Percentiles rank a stretch among this genome's conserved stretches.
Conservation (phyloP, 176 grass and related monocot species). For the Oryza punctata region DNA sequence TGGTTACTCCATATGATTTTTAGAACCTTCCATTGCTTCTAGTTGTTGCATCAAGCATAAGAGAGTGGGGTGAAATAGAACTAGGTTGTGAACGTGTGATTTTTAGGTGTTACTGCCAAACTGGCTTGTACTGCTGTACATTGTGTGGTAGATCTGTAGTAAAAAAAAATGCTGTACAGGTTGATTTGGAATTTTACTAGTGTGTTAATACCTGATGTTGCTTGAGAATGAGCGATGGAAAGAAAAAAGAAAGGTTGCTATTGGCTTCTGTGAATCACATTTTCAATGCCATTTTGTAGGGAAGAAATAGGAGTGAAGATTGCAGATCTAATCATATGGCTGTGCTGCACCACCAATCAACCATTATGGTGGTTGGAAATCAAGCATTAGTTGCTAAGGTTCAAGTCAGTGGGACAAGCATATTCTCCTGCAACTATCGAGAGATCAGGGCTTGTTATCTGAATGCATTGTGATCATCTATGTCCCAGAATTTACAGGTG, state of each 20-base stretch:
- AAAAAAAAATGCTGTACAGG: conserved; percentile 13
- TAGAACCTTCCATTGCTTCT: conserved; percentile 37
- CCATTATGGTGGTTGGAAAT: conserved; percentile 34
- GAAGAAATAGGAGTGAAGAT: not conserved
- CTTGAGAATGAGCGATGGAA: conserved; percentile 10
- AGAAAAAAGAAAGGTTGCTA: conserved; percentile 6
- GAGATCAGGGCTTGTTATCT: conserved; percentile 24
- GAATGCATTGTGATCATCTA: not conserved
- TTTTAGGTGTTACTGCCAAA: conserved; percentile 21
- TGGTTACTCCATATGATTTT: conserved; percentile 54
- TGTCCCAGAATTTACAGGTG: conserved; percentile 25
- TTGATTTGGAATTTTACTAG: conserved; percentile 21
- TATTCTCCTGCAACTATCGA: conserved; percentile 45
- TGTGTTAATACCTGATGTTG: conserved; percentile 1
- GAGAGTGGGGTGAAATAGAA: not conserved
- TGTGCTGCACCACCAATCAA: conserved; percentile 22
- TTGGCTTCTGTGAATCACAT: not conserved
- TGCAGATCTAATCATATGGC: conserved; percentile 33
- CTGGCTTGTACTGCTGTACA: conserved; percentile 32
- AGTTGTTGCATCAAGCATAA: not conserved
- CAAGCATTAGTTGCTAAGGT: conserved; percentile 35
- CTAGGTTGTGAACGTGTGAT: conserved; percentile 8
- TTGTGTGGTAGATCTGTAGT: conserved; percentile 18
- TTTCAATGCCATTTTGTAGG: conserved; percentile 9
- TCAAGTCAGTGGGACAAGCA: conserved; percentile 47